Base-by-base conservation (phyloP, 2,329 filamentous ascomycete species). In the Aspergillus japonicus region DNA sequence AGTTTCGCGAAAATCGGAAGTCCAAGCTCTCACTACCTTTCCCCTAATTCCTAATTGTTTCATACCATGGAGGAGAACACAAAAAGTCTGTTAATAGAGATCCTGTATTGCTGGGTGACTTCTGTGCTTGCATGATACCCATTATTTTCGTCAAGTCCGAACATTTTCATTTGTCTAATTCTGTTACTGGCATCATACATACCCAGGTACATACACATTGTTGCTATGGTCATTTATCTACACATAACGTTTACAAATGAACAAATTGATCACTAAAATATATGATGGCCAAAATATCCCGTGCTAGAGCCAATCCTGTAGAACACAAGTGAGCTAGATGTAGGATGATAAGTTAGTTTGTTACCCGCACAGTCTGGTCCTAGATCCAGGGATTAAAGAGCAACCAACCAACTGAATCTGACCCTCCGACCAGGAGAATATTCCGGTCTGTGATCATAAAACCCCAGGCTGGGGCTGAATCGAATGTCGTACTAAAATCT, bases 101-200 rank as follows among this genome's bases (percentile, higher is more conserved):
- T 61, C 26, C 42, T 62, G 59, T 58, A 61, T 60, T 54, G 51
- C 59, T 50, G 60, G 60, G 57, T 57, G 56, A 57, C 50, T 42
- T 47, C 44, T 59, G 39, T 56, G 60, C 56, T 58, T 62, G 54
- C 61, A 63, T 66, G 64, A 67, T 67, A 67, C 65, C 65, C 65
- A 60, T 66, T 56, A 56, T 61, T 33, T 59, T 29, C 49, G 49
- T 54, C 53, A 55, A 54, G 49, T 57, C 47, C 19, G 39, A 47
- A 23, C 44, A 55, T 54, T 59, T 47, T 19, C 16, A 16, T 35
- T 50, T 21, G 21, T 33, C 35, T 31, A 16, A 14, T 51, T 26
- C 6, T 21, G 44, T 47, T 29, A n/a, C 26, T 33, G 42, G 47
- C 53, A 23, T 47, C 12, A 23, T 48, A 21, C 24, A 6, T 55